A percentile compares a stretch with the other conserved stretches of the same genome.
phyloP scores from a whole-genome alignment of 306 rosid genomes.

The Acacia melanoxylon region DNA sequence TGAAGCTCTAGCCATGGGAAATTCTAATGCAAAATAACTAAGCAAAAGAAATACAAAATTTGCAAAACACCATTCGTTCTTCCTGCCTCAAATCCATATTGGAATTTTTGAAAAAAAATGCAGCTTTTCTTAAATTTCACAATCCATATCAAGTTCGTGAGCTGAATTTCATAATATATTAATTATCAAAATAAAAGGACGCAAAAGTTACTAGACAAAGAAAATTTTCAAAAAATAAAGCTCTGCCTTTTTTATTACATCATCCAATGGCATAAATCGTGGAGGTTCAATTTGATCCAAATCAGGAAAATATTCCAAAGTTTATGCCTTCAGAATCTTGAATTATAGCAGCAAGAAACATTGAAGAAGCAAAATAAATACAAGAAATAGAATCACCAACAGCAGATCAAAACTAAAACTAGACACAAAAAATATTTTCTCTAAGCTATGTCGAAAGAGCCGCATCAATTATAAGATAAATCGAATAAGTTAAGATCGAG shows the following conservation, averaged over 20 bases:
- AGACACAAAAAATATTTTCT: neutral
- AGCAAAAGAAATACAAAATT: neutral
- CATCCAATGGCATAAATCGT: neutral
- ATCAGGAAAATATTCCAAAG: slow-evolving; percentile 1
- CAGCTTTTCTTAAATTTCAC: neutral
- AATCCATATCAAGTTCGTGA: neutral
- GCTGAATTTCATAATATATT: neutral
- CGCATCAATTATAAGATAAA: slow-evolving; percentile 13
- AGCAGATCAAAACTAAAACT: slow-evolving; percentile 14
- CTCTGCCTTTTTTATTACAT: neutral
- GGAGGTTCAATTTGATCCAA: slow-evolving; percentile 14
- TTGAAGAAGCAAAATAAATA: neutral
- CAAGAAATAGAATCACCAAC: neutral
- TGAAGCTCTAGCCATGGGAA: neutral
- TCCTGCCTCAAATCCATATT: neutral
- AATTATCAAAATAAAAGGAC: neutral
- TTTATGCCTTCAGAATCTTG: neutral
- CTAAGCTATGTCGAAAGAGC: neutral
- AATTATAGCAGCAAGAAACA: neutral
- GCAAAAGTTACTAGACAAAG: neutral
- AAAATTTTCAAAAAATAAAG: too few relatives aligned
- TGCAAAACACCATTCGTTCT: neutral
- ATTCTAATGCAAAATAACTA: neutral
- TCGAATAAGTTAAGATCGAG: neutral
- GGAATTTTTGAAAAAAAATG: neutral